A percentile compares a stretch with the other conserved stretches of the same genome.
These are phyloP conservation scores for Tuber umbilicatum DNA, from an alignment of 495 filamentous ascomycete species.

Conservation along the genomic window DNA sequence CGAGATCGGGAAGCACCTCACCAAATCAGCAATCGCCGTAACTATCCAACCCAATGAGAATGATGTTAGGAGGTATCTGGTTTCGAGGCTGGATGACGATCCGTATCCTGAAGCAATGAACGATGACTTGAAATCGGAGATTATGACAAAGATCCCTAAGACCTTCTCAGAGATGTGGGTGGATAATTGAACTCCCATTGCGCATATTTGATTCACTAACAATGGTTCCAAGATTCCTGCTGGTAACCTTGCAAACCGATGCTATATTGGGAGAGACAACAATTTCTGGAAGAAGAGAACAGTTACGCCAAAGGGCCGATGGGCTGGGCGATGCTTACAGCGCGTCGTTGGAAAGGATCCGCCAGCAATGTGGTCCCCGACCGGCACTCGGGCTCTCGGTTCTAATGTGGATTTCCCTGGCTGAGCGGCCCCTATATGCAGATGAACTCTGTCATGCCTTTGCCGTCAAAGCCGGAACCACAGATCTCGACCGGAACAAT, in stretches of 20 bases:
- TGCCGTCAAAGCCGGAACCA: slow-evolving; percentile 1
- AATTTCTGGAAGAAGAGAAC: slow-evolving; percentile 1
- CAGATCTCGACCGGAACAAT: slow-evolving; percentile 9
- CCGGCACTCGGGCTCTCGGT: slow-evolving; percentile 8
- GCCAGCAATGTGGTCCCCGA: background rate
- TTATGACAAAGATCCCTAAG: slow-evolving; percentile 11
- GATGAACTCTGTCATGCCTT: slow-evolving; percentile 15
- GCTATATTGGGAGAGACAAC: slow-evolving; percentile 5
- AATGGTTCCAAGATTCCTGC: background rate
- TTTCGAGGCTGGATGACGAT: slow-evolving; percentile 5
- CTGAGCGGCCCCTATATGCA: slow-evolving; percentile 3
- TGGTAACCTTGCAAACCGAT: background rate
- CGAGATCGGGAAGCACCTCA: slow-evolving; percentile 1
- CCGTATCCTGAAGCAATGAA: slow-evolving; percentile 10
- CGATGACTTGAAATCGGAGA: background rate
- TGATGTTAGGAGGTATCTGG: slow-evolving; percentile 14
- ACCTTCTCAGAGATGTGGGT: slow-evolving; percentile 20
- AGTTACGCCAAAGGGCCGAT: background rate
- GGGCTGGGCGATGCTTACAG: background rate
- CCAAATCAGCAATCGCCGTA: background rate
- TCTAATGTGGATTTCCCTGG: slow-evolving; percentile 10
- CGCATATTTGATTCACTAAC: background rate
- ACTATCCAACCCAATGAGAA: background rate
- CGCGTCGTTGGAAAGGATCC: background rate
- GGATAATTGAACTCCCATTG: background rate